Conservation (phyloP, 2,329 filamentous ascomycete species). For the Rutstroemia sp. region DNA sequence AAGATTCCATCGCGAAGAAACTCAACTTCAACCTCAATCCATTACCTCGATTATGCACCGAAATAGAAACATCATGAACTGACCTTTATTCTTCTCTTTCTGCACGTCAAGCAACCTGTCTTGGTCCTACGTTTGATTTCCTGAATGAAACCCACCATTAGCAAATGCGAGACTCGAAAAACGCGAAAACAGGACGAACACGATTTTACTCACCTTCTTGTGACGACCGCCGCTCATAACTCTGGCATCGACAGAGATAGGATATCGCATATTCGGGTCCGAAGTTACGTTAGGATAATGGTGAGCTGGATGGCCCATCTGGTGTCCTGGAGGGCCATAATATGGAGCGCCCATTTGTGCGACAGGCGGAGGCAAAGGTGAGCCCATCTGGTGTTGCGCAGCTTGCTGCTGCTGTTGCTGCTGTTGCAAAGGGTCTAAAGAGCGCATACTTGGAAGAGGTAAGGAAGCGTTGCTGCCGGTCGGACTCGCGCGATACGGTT, state of each 20-base stretch:
- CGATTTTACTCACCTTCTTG: constrained; percentile 35
- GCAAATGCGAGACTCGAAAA: constrained; percentile 14
- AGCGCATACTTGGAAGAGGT: constrained; percentile 43
- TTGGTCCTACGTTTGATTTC: constrained; percentile 72
- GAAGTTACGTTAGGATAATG: constrained; percentile 41
- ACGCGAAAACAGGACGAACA: constrained; percentile 5
- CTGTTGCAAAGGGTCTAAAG: constrained; percentile 36
- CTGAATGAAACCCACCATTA: constrained; percentile 31
- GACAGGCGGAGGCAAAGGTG: constrained; percentile 46
- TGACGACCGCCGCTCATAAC: constrained; percentile 56
- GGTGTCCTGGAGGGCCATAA: constrained; percentile 36
- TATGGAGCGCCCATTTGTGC: constrained; percentile 41
- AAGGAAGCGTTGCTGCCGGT: constrained; percentile 38
- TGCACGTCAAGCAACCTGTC: constrained; percentile 61
- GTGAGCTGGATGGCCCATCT: constrained; percentile 35
- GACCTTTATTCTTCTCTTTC: constrained; percentile 68
- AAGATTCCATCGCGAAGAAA: constrained; percentile 27
- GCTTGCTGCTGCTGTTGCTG: constrained; percentile 21
- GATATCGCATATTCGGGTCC: constrained; percentile 45
- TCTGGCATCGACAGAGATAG: constrained; percentile 45
- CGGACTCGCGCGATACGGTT: constrained; percentile 38
- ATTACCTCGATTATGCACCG: constrained; percentile 12
- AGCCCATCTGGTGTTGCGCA: constrained; percentile 38
- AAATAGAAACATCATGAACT: constrained; percentile 29
- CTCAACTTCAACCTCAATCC: constrained; percentile 22